Conservation (phyloP, 2,329 filamentous ascomycete species). For the Pseudogymnoascus sp. region DNA sequence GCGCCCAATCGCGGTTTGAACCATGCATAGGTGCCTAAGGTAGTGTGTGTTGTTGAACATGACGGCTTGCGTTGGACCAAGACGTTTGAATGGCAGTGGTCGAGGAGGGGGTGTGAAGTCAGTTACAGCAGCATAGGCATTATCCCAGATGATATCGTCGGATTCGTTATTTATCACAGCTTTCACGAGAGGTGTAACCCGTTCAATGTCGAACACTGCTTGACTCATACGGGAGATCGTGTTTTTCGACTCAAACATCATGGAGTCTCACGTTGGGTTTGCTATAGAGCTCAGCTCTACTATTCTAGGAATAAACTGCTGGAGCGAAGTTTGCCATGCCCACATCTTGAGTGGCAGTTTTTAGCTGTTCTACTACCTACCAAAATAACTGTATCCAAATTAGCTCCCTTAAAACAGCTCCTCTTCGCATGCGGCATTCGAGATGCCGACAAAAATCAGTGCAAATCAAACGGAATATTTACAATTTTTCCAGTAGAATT, state of each 20-base stretch:
- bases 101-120: slow-evolving; percentile 31
- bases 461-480: slow-evolving; percentile 1
- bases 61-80: slow-evolving; percentile 22
- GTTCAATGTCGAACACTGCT: slow-evolving; percentile 25
- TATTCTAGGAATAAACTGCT: slow-evolving; percentile 5
- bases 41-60: too few relatives aligned
- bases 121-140: slow-evolving; percentile 31
- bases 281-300: neutral
- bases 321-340: too few relatives aligned
- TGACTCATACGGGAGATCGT: too few relatives aligned
- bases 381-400: neutral
- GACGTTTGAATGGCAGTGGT: slow-evolving; percentile 24
- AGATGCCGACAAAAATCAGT: neutral
- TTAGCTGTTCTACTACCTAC: neutral
- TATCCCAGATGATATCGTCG: slow-evolving; percentile 31
- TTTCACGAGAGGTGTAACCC: slow-evolving; percentile 30
- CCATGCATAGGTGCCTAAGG: too few relatives aligned
- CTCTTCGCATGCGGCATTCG: neutral
- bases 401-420: neutral
- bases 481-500: neutral
- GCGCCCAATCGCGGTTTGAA: too few relatives aligned
- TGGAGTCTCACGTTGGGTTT: neutral
- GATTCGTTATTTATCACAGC: slow-evolving; percentile 24
- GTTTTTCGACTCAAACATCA: neutral
- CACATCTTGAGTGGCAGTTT: neutral